Conservation (phyloP, 2,329 filamentous ascomycete genomes). For the Rutstroemia sp. region DNA sequence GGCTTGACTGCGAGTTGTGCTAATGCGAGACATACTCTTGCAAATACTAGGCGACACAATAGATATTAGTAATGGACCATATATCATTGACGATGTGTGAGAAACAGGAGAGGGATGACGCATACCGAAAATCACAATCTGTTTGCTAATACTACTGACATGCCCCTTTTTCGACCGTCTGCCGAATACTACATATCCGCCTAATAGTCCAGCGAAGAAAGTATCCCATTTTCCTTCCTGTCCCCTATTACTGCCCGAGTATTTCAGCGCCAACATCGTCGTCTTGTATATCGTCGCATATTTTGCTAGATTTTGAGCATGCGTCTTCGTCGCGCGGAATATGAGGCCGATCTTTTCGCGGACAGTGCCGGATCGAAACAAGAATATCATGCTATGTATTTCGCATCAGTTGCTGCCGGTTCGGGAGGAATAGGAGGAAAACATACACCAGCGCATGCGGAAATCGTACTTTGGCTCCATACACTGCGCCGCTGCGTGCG, state of each 20-base stretch:
- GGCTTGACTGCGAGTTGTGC: constrained; percentile 76
- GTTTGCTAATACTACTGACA: constrained; percentile 79
- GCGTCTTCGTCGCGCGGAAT: constrained; percentile 77
- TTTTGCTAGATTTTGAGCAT: constrained; percentile 84
- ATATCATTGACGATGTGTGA: not conserved
- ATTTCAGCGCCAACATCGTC: constrained; percentile 66
- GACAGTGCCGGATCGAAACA: constrained; percentile 86
- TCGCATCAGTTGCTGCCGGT: not conserved
- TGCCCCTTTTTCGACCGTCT: constrained; percentile 54
- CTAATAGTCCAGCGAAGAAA: constrained; percentile 79
- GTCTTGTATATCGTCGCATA: constrained; percentile 90
- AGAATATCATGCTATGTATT: constrained; percentile 73
- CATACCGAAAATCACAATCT: constrained; percentile 82
- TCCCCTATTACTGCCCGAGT: constrained; percentile 48
- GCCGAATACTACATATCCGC: constrained; percentile 91
- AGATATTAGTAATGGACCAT: not conserved
- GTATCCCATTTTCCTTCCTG: constrained; percentile 71
- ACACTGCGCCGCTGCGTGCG: constrained; percentile 93
- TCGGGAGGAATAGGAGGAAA: not conserved
- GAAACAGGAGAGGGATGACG: not conserved
- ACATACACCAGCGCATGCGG: constrained; percentile 84
- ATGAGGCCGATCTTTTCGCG: constrained; percentile 70
- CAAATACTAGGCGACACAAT: constrained; percentile 54
- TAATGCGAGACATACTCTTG: constrained; percentile 76
- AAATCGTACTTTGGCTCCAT: constrained; percentile 95